Percentiles rank a stretch among this genome's conserved stretches.
These are phyloP conservation scores for Kazachstania sp. DNA, from an alignment of 1,139 yeast genomes.

Conservation along the genomic window DNA sequence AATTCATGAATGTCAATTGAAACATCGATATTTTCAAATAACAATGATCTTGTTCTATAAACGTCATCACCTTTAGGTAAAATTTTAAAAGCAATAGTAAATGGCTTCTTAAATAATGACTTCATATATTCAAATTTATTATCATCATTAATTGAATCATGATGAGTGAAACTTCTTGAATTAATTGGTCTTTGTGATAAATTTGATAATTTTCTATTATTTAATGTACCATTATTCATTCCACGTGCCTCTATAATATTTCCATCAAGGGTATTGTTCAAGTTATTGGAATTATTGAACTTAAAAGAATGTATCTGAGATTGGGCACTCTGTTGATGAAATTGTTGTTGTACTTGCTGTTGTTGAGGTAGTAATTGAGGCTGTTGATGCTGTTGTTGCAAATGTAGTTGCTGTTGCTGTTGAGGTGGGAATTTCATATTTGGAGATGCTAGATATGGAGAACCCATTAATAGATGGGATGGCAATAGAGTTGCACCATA, in stretches of 20 bases:
- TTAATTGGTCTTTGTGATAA: neutral
- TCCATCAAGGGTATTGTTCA: neutral
- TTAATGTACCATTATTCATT: too few species aligned
- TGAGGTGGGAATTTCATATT: slow-evolving; percentile 12
- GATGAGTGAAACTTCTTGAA: neutral
- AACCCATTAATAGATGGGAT: slow-evolving; percentile 54
- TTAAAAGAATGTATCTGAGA: slow-evolving; percentile 2
- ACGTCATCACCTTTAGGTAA: slow-evolving; percentile 29
- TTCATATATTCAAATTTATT: slow-evolving; percentile 21
- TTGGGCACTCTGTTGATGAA: slow-evolving; percentile 1
- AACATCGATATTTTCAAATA: slow-evolving; percentile 24
- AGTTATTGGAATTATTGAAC: neutral
- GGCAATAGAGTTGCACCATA: slow-evolving; percentile 64
- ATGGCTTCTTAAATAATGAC: slow-evolving; percentile 15
- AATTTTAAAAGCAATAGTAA: slow-evolving; percentile 19
- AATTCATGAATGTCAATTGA: slow-evolving; percentile 20
- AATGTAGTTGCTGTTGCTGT: slow-evolving; percentile 1
- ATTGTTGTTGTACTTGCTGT: slow-evolving; percentile 1
- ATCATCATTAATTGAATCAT: neutral
- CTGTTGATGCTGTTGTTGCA: neutral
- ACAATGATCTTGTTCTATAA: slow-evolving; percentile 27
- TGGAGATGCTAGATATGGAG: slow-evolving; percentile 54
- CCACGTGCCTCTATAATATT: neutral
- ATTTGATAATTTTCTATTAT: neutral
- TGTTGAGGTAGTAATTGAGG: neutral